A percentile compares a stretch with the other conserved stretches of the same genome.
phyloP scores from a whole-genome alignment of 2,329 filamentous ascomycete genomes.

The Sphaceloma murrayae region DNA sequence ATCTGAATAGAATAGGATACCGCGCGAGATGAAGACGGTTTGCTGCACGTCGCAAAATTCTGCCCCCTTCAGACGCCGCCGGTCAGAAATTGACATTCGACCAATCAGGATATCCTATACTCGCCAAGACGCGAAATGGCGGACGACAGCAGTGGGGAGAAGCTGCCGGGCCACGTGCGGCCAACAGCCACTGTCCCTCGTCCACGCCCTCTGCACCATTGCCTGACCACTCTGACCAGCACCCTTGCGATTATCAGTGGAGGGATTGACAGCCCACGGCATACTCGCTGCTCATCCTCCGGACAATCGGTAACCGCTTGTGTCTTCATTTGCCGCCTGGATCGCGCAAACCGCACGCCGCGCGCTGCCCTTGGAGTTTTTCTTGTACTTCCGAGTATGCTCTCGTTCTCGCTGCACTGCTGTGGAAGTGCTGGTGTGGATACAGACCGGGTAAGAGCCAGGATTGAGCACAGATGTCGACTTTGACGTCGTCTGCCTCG shows the following conservation, averaged over 20 bases:
- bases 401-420: slow-evolving; percentile 4
- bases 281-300: slow-evolving; percentile 2
- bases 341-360: background rate
- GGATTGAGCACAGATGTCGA: slow-evolving; percentile 23
- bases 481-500: slow-evolving; percentile 26
- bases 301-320: background rate
- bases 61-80: too few species aligned
- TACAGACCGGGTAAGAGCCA: slow-evolving; percentile 8
- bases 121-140: too few species aligned
- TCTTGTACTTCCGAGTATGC: slow-evolving; percentile 13
- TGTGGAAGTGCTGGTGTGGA: slow-evolving; percentile 2
- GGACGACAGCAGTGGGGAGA: background rate
- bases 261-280: slow-evolving; percentile 8
- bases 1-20: background rate
- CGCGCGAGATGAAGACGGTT: too few species aligned
- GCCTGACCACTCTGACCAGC: background rate
- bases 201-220: background rate
- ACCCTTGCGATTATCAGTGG: too few species aligned
- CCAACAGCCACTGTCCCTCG: background rate
- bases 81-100: too few species aligned
- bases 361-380: too few species aligned
- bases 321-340: background rate
- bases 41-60: too few species aligned
- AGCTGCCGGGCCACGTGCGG: background rate
- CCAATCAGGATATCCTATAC: background rate